Conservation (phyloP, 2,329 filamentous ascomycete genomes). For the Colletotrichum cordylinicola region DNA sequence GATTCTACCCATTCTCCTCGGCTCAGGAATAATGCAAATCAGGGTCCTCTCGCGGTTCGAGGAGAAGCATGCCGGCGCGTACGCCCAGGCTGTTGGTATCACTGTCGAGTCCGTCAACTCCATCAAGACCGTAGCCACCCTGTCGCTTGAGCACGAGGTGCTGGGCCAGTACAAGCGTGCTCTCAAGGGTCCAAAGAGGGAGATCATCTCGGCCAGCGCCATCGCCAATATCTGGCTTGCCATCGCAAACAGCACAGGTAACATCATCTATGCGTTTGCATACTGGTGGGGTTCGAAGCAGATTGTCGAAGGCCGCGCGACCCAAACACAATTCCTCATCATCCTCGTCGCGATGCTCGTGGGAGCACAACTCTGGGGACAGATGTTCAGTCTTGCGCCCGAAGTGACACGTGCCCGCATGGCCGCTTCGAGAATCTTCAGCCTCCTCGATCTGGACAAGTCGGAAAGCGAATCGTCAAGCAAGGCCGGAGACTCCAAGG, state of each 20-base stretch:
- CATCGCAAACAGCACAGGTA: slow-evolving; percentile 64
- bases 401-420: slow-evolving; percentile 73
- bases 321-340: slow-evolving; percentile 75
- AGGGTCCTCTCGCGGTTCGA: slow-evolving; percentile 67
- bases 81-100: slow-evolving; percentile 66
- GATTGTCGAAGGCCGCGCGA: slow-evolving; percentile 69
- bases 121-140: slow-evolving; percentile 66
- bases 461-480: slow-evolving; percentile 23
- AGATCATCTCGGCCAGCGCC: slow-evolving; percentile 53
- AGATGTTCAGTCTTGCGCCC: slow-evolving; percentile 77
- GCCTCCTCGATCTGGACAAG: slow-evolving; percentile 49
- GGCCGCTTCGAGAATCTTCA: slow-evolving; percentile 64
- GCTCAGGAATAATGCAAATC: slow-evolving; percentile 73
- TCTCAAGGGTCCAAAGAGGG: slow-evolving; percentile 57
- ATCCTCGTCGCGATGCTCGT: slow-evolving; percentile 75
- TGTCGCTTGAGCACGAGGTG: slow-evolving; percentile 59
- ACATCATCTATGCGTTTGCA: slow-evolving; percentile 75
- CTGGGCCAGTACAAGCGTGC: slow-evolving; percentile 58
- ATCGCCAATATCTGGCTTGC: slow-evolving; percentile 66
- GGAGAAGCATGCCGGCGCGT: slow-evolving; percentile 68
- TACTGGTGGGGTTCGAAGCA: slow-evolving; percentile 83
- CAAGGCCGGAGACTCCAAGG: slow-evolving; percentile 21
- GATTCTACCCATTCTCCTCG: slow-evolving; percentile 71
- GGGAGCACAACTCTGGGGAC: slow-evolving; percentile 74
- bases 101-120: slow-evolving; percentile 71